Evolutionary conservation across 2,329 filamentous ascomycete genomes (phyloP), one percentile per base, ranked within the genome.

Genomic region (Dissoconium aciculare): DNA sequence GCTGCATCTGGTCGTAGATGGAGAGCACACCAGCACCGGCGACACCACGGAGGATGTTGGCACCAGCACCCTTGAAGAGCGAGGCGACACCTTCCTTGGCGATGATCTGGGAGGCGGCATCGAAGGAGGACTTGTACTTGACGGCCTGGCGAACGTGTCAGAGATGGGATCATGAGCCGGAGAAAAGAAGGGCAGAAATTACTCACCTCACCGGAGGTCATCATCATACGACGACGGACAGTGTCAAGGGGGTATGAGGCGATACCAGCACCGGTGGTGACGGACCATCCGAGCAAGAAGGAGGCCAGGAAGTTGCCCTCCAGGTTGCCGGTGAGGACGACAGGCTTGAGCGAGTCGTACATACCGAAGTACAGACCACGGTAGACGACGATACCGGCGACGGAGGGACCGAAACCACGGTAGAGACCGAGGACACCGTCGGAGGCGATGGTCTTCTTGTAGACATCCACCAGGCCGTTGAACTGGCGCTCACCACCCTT

Each of bases 311-410:
- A 98, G 82, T 87, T 94, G 71, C 85, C 85, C 69, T 84, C 75
- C 55, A 98, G 83, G 63, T 61, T 44, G 62, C 89, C 89, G 62
- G 79, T 74, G 49, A 98, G 83, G 67, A 95, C 64, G 59, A 95
- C 82, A 54, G 89, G 89, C 84, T 98, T 98, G 75, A 98, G 78
- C 54, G 89, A 98, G 72, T 98, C 89, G 84, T 98, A 98, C 80
- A 98, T 80, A 63, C 89, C 89, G 80, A 98, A 98, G 85, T 98
- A 98, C 56, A 98, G 84, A 94, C 89, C 89, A 83, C 89, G 89
- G 83, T 98, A 98, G 70, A 98, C 89, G 57, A 98, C 67, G 66
- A 98, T 98, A 79, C 89, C 89, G 66, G 80, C 74, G 59, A 98
- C 89, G 58, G 89, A 98, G 64, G 91, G 89, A 74, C 85, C 84